phyloP scores from a whole-genome alignment of 306 rosid species.

The Dalbergia cochinchinensis region DNA sequence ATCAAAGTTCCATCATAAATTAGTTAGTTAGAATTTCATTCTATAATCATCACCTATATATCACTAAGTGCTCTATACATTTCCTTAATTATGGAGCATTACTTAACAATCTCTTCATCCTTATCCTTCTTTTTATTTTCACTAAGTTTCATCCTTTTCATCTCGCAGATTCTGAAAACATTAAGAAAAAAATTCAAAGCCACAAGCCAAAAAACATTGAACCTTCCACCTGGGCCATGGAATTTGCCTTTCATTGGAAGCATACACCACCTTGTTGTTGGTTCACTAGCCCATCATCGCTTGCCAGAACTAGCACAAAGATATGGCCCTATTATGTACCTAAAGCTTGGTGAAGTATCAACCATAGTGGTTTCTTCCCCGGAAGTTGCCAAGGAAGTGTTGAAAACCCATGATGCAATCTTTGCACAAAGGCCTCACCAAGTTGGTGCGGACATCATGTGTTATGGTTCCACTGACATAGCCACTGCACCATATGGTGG shows the following conservation, averaged over 20 bases:
- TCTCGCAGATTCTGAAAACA: constrained; percentile 8
- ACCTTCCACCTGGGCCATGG: constrained; percentile 33
- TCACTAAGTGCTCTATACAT: not conserved
- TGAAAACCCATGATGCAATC: constrained; percentile 42
- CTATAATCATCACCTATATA: not conserved
- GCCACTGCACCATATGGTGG: constrained; percentile 36
- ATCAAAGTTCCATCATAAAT: no score
- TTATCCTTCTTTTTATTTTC: constrained; percentile 35
- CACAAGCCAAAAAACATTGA: not conserved
- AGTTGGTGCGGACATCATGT: constrained; percentile 36
- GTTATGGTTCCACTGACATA: constrained; percentile 32
- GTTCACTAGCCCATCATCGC: constrained; percentile 5
- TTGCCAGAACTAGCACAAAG: constrained; percentile 29
- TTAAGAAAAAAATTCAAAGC: not conserved
- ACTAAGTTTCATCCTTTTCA: constrained; percentile 23
- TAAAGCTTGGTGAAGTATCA: constrained; percentile 30
- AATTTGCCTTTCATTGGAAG: constrained; percentile 35
- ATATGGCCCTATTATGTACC: constrained; percentile 43
- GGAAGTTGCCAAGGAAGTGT: constrained; percentile 40
- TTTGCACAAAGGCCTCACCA: constrained; percentile 48
- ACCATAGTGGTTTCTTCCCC: constrained; percentile 36
- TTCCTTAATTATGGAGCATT: constrained; percentile 29
- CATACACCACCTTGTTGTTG: constrained; percentile 32
- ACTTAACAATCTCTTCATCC: not conserved
- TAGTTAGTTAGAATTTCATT: not conserved